phyloP scores from a whole-genome alignment of 2,329 filamentous ascomycete species.

The Fusarium secorum region DNA sequence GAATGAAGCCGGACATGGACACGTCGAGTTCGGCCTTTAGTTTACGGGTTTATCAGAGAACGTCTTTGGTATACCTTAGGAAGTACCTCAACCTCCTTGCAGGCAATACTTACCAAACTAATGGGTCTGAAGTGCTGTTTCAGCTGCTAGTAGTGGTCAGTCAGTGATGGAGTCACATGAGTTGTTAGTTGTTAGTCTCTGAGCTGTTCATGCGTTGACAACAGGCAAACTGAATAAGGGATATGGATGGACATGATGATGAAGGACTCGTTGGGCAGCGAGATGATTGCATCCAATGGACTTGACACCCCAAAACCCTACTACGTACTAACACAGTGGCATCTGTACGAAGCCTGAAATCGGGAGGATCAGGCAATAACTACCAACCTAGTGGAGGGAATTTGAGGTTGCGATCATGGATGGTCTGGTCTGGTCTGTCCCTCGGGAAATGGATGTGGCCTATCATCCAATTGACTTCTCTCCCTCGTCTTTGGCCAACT shows the following conservation, averaged over 20 bases:
- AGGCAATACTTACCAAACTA: neutral
- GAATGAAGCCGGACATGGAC: slow-evolving; percentile 27
- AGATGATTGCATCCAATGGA: neutral
- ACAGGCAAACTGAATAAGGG: slow-evolving; percentile 9
- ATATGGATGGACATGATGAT: neutral
- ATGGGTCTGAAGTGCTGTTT: slow-evolving; percentile 5
- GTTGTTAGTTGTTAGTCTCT: slow-evolving; percentile 32
- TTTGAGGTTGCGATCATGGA: neutral
- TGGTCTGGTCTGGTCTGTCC: neutral
- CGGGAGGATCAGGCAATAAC: neutral
- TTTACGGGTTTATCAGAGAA: neutral
- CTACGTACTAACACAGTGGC: neutral
- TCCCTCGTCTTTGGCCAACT: neutral
- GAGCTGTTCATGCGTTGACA: slow-evolving; percentile 34
- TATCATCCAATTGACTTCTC: slow-evolving; percentile 3
- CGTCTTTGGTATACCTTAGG: neutral
- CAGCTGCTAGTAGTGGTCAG: neutral
- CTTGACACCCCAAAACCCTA: neutral
- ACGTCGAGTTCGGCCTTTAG: slow-evolving; percentile 23
- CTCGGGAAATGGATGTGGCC: neutral
- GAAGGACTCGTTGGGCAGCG: slow-evolving; percentile 3
- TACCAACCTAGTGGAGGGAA: neutral
- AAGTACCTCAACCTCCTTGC: neutral
- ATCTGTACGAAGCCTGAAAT: neutral
- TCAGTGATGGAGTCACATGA: slow-evolving; percentile 22